Percentiles rank a stretch among this genome's conserved stretches.
phyloP scores from a whole-genome alignment of 2,329 filamentous ascomycete genomes.

The Thielaviopsis musarum region DNA sequence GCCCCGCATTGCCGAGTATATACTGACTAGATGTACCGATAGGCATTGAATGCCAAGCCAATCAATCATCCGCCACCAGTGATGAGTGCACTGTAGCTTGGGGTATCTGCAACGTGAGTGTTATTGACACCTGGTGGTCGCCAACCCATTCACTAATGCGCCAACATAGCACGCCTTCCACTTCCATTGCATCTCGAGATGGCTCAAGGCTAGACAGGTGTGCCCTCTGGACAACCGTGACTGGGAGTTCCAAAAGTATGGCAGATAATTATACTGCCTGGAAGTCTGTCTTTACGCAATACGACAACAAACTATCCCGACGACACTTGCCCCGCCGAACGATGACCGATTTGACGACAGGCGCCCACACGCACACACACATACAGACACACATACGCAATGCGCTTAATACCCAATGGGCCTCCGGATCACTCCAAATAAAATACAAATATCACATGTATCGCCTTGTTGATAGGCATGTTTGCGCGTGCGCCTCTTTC shows the following conservation, averaged over 20 bases:
- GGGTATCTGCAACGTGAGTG: slow-evolving; percentile 91
- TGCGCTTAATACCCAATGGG: background rate
- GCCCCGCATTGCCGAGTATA: background rate
- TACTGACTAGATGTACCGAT: slow-evolving; percentile 1
- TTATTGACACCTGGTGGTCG: background rate
- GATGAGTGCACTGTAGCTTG: slow-evolving; percentile 98
- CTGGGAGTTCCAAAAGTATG: slow-evolving; percentile 99
- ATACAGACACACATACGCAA: background rate
- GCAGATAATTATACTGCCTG: slow-evolving; percentile 30
- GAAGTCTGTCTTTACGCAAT: background rate
- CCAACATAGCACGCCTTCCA: slow-evolving; percentile 78
- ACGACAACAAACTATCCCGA: background rate
- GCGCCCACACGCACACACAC: background rate
- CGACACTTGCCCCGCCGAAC: background rate
- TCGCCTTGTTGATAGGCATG: background rate
- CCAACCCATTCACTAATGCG: slow-evolving; percentile 20
- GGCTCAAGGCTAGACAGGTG: slow-evolving; percentile 97
- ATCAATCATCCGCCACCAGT: slow-evolving; percentile 90
- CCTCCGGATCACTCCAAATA: background rate
- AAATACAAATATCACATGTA: background rate
- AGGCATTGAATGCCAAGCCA: slow-evolving; percentile 97
- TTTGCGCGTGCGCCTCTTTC: background rate
- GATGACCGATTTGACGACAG: background rate
- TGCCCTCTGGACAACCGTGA: slow-evolving; percentile 95
- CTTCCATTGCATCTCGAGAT: slow-evolving; percentile 98